phyloP scores from a whole-genome alignment of 768 basidiomycete species.

The Termitomyces sp. region DNA sequence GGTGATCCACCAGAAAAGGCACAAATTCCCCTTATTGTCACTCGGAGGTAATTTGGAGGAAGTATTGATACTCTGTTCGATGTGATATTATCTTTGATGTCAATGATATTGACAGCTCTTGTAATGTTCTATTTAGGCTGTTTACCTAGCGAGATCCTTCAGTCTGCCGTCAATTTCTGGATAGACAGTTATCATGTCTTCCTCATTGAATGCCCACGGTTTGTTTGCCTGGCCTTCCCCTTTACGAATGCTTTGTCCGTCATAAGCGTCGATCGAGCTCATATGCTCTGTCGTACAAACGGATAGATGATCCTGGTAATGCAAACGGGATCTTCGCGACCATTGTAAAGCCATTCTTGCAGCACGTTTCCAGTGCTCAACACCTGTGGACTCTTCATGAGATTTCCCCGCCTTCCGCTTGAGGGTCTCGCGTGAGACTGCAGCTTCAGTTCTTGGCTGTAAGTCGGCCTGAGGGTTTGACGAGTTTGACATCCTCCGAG shows the following conservation, averaged over 20 bases:
- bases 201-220: conserved; percentile 20
- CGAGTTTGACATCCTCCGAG: conserved; percentile 27
- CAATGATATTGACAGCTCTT: background rate
- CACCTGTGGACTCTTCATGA: conserved; percentile 20
- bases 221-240: conserved; percentile 20
- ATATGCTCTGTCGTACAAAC: conserved; percentile 68
- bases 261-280: conserved; percentile 69
- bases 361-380: conserved; percentile 43
- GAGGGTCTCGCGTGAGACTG: conserved; percentile 43
- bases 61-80: background rate
- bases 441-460: conserved; percentile 35
- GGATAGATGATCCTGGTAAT: conserved; percentile 55
- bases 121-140: background rate
- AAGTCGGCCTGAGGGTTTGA: conserved; percentile 19
- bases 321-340: conserved; percentile 37
- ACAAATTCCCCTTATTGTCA: conserved; percentile 18
- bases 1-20: conserved; percentile 45
- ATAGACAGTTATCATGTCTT: conserved; percentile 51
- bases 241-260: conserved; percentile 44
- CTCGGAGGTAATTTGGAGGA: conserved; percentile 10
- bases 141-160: conserved; percentile 40
- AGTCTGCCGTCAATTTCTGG: conserved; percentile 66
- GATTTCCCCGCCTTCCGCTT: conserved; percentile 20
- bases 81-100: background rate
- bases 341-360: conserved; percentile 33